Evolutionary conservation across 208 protist genomes (phyloP), one percentile per base, ranked within the genome.

Genomic region (Strigomonas culicis): DNA sequence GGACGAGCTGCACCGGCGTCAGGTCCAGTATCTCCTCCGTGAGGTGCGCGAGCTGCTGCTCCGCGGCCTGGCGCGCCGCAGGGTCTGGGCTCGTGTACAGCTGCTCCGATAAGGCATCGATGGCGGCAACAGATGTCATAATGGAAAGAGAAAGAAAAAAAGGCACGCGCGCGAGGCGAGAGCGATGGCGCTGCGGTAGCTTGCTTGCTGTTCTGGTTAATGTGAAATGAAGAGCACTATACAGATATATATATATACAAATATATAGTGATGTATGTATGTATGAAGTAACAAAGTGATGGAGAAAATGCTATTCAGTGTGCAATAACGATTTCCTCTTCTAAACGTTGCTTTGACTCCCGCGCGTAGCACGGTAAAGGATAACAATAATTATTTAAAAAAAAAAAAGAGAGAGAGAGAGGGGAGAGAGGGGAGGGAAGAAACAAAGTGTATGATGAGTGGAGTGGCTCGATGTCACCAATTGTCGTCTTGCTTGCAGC

Each of bases 61-160:
- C 63, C 19, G 86, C 79, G 22, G 68, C 62, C 47, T 79, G 80
- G 27, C 90, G 78, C 15, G 36, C 66, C 11, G 57, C 51, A 0
- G 74, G 60, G 52, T 93, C 82, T 0, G 75, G 68, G 67, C 67
- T 84, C 11, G 82, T 70, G 75, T 87, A 95, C 63, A 91, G 79
- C 49, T 74, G 72, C 60, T 88, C 80, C 25, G 88, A 72, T n/a
- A 88, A 61, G 43, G 62, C 63, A 64, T 95, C 77, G 43, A 95
- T 68, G 66, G 90, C 80, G 10, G 70, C 64, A 19, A 94, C 78
- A 4, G 74, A 79, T 6, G 71, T 63, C 80, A 86, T 86, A 43
- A 22, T 31, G 44, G 32, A 59, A 21, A 50, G 28, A 53, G 44
- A 67, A 6, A 31, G 55, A 57, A 53, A 60, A 39, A 47, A 74